Conservation (phyloP, 495 filamentous ascomycete genomes). For the Lentithecium fluviatile region DNA sequence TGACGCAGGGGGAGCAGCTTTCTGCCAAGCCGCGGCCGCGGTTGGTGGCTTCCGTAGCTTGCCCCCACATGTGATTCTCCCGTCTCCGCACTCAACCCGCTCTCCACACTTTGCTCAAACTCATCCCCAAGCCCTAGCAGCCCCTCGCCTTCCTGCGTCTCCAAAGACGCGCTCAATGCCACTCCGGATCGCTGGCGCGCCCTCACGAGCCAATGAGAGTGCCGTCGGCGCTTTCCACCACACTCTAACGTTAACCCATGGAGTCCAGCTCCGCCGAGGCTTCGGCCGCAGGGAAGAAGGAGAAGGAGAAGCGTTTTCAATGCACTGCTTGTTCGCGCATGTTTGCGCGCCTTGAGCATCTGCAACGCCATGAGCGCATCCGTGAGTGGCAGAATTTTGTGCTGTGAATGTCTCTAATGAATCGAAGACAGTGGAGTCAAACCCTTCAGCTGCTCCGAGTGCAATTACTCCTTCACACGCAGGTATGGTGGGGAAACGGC, state of each 20-base stretch:
- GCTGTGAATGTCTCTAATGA: neutral
- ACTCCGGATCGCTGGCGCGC: too few species aligned
- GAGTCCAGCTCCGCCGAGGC: conserved; percentile 6
- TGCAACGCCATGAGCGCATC: conserved; percentile 60
- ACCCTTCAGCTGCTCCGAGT: conserved; percentile 54
- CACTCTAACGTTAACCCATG: too few species aligned
- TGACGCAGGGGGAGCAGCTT: conserved; percentile 17
- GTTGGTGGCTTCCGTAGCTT: conserved; percentile 22
- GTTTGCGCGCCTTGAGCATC: conserved; percentile 61
- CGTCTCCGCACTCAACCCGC: conserved; percentile 12
- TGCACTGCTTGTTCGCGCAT: conserved; percentile 38
- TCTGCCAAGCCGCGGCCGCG: conserved; percentile 23
- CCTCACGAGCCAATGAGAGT: too few species aligned
- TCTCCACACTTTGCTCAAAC: conserved; percentile 2
- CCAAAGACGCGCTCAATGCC: too few species aligned
- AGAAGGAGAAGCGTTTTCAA: conserved; percentile 33
- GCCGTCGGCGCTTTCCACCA: too few species aligned
- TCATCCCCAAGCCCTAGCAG: conserved; percentile 5
- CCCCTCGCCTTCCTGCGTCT: too few species aligned
- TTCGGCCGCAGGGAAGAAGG: conserved; percentile 13
- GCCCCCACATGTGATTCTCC: neutral
- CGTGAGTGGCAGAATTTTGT: conserved; percentile 26
- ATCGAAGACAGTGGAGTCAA: conserved; percentile 55
- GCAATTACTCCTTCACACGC: conserved; percentile 59
- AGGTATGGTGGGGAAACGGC: conserved; percentile 46